Conservation (phyloP, 108 stramenopile genomes). For the Thalassiosira profunda region DNA sequence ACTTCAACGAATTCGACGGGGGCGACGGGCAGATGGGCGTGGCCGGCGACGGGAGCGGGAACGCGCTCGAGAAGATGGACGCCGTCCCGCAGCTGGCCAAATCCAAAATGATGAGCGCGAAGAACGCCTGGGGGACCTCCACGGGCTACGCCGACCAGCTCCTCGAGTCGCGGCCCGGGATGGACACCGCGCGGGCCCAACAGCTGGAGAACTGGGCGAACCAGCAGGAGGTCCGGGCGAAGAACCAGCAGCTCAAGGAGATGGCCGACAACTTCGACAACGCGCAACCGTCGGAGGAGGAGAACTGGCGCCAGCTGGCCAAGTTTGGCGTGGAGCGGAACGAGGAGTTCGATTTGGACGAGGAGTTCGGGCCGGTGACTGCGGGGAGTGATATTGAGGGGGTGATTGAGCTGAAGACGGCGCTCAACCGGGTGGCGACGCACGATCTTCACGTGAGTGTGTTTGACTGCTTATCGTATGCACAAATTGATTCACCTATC, state of each 20-base stretch:
- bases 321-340: slow-evolving; percentile 86
- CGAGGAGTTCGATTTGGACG: slow-evolving; percentile 81
- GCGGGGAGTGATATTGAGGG: slow-evolving; percentile 63
- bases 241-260: slow-evolving; percentile 49
- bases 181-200: slow-evolving; percentile 80
- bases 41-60: slow-evolving; percentile 87
- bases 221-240: slow-evolving; percentile 80
- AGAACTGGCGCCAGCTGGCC: slow-evolving; percentile 81
- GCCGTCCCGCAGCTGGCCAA: slow-evolving; percentile 48
- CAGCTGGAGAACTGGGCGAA: slow-evolving; percentile 91
- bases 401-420: slow-evolving; percentile 56
- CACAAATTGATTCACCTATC: neutral
- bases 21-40: slow-evolving; percentile 93
- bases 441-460: slow-evolving; percentile 58
- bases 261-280: slow-evolving; percentile 75
- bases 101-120: slow-evolving; percentile 71
- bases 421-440: slow-evolving; percentile 54
- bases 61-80: slow-evolving; percentile 58
- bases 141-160: slow-evolving; percentile 82
- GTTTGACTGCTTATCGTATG: neutral
- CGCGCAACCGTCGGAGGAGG: slow-evolving; percentile 35
- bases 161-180: slow-evolving; percentile 39
- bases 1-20: slow-evolving; percentile 78
- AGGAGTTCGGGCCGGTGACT: slow-evolving; percentile 72
- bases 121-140: slow-evolving; percentile 83